Percentiles rank a stretch among this genome's conserved stretches.
Conservation (phyloP, 768 basidiomycete genomes). For the Boletus coccyginus region DNA sequence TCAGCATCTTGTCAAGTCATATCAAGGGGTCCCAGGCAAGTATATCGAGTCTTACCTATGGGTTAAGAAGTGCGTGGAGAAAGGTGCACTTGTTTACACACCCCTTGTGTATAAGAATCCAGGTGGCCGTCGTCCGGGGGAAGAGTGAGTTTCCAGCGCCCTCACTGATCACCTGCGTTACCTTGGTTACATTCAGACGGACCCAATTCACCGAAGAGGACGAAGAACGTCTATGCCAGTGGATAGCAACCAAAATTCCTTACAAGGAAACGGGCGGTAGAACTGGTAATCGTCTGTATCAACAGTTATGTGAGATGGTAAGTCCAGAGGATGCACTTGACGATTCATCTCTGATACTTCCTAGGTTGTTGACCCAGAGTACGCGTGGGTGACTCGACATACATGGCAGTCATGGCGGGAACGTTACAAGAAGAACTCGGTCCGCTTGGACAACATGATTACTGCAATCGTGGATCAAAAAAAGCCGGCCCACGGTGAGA, state of each 20-base stretch:
- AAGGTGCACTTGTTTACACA: conserved; percentile 60
- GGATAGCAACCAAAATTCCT: conserved; percentile 82
- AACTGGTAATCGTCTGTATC: conserved; percentile 80
- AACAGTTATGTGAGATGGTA: conserved; percentile 76
- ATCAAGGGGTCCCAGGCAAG: conserved; percentile 67
- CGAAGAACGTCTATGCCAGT: conserved; percentile 68
- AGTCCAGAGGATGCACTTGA: conserved; percentile 7
- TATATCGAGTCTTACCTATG: conserved; percentile 79
- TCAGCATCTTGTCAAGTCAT: conserved; percentile 66
- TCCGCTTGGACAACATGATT: conserved; percentile 64
- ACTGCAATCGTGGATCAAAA: conserved; percentile 65
- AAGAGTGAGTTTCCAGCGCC: conserved; percentile 54
- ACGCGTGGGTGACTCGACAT: conserved; percentile 75
- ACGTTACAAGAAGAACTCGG: conserved; percentile 80
- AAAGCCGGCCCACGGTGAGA: conserved; percentile 66
- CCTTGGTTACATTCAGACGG: conserved; percentile 43
- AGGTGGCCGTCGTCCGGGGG: conserved; percentile 75
- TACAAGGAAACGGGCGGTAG: conserved; percentile 80
- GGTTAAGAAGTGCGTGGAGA: conserved; percentile 83
- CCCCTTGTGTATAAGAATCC: conserved; percentile 82
- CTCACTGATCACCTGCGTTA: background rate
- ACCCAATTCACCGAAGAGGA: conserved; percentile 78
- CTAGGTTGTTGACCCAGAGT: conserved; percentile 67
- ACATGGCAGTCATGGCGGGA: conserved; percentile 92
- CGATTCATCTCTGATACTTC: background rate